Base-by-base conservation (phyloP, 2,329 filamentous ascomycete species). In the Cladosporium halotolerans region DNA sequence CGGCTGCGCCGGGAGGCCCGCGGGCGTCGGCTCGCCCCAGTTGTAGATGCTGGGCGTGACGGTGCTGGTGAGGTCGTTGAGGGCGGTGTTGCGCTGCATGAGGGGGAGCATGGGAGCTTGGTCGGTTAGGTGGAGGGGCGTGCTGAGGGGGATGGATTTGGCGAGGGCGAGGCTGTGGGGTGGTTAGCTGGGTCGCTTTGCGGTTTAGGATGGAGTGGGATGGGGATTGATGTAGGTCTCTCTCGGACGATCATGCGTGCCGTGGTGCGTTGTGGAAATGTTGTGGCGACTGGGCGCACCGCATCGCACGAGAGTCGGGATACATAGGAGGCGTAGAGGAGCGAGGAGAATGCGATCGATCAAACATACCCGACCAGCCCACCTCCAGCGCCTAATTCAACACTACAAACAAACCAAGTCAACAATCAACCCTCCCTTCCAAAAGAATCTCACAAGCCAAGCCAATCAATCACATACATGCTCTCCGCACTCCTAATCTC, bases 341-440 rank as follows among this genome's bases (percentile, higher is more conserved):
- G 23, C 23, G 1, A 18, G 16, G 40, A 42, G 3, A n/a, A 42
- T 23, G 16, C 9, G 40, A 28, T 28, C 16, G 39, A n/a, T n/a
- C 16, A 19, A 9, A 57, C 67, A 54, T 68, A 75, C 73, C 75
- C 91, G 46, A 95, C 89, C 47, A 97, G 79, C 16, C 93, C 93
- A 53, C 91, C 89, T 55, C 93, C 93, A 55, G 92, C 89, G 53
- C 93, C 93, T 40, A 99, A 79, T 72, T 97, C 93, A 64, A 97
- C 76, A 73, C 89, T 95, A 64, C 36, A 34, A 45, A 50, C 14
- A 56, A 56, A 9, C 5, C 23, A 7, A 28, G 23, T 28, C 23
- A 28, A 28, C 23, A 28, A 28, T 28, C 23, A 28, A 28, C 23
- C 23, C 23, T 28, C 23, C 23, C 23, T 28, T 28, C 23, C 23